Base-by-base conservation (phyloP, 1,284 basidiomycete genomes). In the Pascua sp. region DNA sequence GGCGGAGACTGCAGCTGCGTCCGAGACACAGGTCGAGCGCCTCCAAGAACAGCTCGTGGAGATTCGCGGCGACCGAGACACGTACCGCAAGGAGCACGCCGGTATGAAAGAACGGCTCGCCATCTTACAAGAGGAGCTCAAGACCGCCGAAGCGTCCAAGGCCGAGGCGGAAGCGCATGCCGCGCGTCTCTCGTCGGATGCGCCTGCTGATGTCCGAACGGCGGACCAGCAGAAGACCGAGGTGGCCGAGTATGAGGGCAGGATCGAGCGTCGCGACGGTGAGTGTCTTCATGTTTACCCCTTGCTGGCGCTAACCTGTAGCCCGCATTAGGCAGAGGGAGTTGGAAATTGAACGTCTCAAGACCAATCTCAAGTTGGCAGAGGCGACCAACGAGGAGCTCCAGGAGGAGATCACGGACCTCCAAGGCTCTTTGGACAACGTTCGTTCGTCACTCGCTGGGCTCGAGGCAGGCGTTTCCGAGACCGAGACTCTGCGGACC, bases 181-280 rank as follows among this genome's bases (percentile, higher is more conserved):
- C 7, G 38, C 49, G 38, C 42, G 53, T 11, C 38, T 49, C 12
- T 42, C 44, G 11, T 17, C 38, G n/a, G 42, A 55, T 4, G 43
- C 42, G 1, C 37, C 43, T 2, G 15, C 16, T 7, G 51, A 52
- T 8, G 44, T 16, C 16, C 42, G 46, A 38, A 38, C 32, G 2
- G 12, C 37, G 4, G 38, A 46, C 8, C 44, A 52, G 44, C 18
- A 46, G 17, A 52, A 52, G 44, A 16, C 51, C 11, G 42, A 39
- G n/a, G 43, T 45, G 16, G 56, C 11, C 1, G 37, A 51, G 4
- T 37, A 53, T 38, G 51, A 57, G 47, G 51, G 56, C 1, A 36
- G 56, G 4, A 42, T 57, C 43, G 51, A 57, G 47, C 56, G 56
- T 7, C 56, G 56, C 36, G 56, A 57, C 41, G 24, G 50, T 44